A percentile compares a stretch with the other conserved stretches of the same genome.
Evolutionary conservation across 768 basidiomycete species (phyloP).

Genomic region (Lyophyllum decastes): DNA sequence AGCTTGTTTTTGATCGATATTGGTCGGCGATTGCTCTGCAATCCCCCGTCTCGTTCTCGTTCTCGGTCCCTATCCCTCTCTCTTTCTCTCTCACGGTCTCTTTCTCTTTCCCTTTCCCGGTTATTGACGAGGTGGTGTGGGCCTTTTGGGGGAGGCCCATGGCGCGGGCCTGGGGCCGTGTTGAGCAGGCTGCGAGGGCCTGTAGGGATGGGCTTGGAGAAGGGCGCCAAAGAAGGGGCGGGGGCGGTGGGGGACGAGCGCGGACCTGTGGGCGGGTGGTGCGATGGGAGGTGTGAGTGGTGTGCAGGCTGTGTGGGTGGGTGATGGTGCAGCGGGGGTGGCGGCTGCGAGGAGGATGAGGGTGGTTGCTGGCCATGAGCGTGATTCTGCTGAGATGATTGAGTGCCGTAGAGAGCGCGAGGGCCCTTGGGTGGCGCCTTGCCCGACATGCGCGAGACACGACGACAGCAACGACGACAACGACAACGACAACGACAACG

Average conservation of each 20-base stretch:
- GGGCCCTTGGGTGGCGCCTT: slow-evolving; percentile 78
- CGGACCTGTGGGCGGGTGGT: slow-evolving; percentile 31
- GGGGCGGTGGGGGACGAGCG: slow-evolving; percentile 48
- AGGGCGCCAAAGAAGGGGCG: slow-evolving; percentile 13
- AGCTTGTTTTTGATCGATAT: slow-evolving; percentile 42
- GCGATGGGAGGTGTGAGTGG: not conserved
- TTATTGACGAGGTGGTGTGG: not conserved
- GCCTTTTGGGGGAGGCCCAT: not conserved
- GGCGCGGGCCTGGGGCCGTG: not conserved
- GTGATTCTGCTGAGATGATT: slow-evolving; percentile 5
- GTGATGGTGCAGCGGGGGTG: not conserved
- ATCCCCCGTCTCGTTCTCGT: not conserved
- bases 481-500: not conserved
- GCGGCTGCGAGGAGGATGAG: slow-evolving; percentile 13
- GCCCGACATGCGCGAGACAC: slow-evolving; percentile 57
- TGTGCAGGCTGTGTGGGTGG: not conserved
- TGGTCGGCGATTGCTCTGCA: slow-evolving; percentile 32
- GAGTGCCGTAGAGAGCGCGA: slow-evolving; percentile 60
- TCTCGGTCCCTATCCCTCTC: not conserved
- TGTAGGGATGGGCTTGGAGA: slow-evolving; percentile 21
- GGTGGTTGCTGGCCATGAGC: not conserved
- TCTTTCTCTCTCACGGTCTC: not conserved
- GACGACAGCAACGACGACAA: not conserved
- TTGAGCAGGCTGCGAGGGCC: slow-evolving; percentile 24
- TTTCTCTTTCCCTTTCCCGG: not conserved